Percentiles rank a stretch among this genome's conserved stretches.
These are phyloP conservation scores for Phytophthora pluvialis DNA, from an alignment of 352 stramenopile genomes.

Conservation along the genomic window DNA sequence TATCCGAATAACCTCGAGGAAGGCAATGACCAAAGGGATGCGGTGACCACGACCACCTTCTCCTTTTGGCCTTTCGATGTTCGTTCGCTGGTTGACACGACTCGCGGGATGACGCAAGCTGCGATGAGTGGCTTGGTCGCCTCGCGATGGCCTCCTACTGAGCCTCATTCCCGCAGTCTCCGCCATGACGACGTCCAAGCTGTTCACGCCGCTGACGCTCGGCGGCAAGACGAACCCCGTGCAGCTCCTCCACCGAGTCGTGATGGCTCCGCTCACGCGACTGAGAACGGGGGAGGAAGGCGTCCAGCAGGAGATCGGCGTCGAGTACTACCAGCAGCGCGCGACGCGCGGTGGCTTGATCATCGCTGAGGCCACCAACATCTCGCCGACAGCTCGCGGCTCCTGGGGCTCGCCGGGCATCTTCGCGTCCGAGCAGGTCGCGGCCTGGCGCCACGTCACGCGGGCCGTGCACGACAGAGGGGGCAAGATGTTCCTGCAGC, in stretches of 20 bases:
- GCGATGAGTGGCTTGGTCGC: conserved; percentile 3
- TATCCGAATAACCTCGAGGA: no score
- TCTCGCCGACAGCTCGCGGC: conserved; percentile 47
- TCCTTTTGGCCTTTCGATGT: no score
- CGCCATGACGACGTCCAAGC: conserved; percentile 39
- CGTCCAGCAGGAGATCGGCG: conserved; percentile 45
- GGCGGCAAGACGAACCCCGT: conserved; percentile 59
- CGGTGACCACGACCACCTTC: no score
- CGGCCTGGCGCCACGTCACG: conserved; percentile 60
- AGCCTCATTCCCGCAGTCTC: conserved; percentile 13
- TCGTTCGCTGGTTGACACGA: conserved; percentile 11
- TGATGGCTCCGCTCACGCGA: conserved; percentile 72
- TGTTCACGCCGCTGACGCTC: conserved; percentile 68
- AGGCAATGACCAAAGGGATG: no score
- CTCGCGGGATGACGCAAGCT: conserved; percentile 19
- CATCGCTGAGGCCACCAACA: conserved; percentile 71
- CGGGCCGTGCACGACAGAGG: conserved; percentile 75
- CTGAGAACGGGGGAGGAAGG: conserved; percentile 48
- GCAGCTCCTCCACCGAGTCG: conserved; percentile 65
- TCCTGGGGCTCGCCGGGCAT: conserved; percentile 65
- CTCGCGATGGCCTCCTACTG: neutral
- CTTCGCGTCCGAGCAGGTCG: conserved; percentile 56
- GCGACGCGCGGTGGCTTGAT: conserved; percentile 61
- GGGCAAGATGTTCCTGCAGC: conserved; percentile 83
- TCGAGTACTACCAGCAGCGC: conserved; percentile 69